Conservation (phyloP, 495 filamentous ascomycete species). For the Neurospora sp. region DNA sequence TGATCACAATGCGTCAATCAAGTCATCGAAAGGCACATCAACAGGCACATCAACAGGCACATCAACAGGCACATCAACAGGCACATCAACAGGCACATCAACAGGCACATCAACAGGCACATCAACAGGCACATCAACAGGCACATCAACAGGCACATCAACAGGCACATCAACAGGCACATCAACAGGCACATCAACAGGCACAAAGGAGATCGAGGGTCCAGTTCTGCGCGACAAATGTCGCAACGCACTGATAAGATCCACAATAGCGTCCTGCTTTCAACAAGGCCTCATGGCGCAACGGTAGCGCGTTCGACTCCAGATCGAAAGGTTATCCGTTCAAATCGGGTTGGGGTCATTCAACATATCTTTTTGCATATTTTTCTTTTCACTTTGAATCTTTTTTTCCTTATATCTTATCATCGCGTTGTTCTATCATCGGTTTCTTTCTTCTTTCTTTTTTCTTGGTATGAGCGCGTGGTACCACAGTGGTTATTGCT, state of each 20-base stretch:
- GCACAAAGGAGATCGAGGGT: background rate
- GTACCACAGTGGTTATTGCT: background rate
- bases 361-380: background rate
- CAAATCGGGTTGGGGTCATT: background rate
- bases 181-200: background rate
- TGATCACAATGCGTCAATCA: background rate
- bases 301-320: constrained; percentile 38
- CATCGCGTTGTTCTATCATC: background rate
- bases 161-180: no score
- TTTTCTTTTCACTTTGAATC: background rate
- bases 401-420: background rate
- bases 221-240: background rate
- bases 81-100: no score
- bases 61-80: no score
- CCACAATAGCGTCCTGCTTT: background rate
- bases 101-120: no score
- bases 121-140: no score
- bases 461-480: background rate
- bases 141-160: no score
- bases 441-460: background rate
- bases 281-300: constrained; percentile 16
- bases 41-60: no score
- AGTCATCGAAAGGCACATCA: background rate
- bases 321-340: constrained; percentile 38
- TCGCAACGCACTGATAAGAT: background rate